phyloP scores from a whole-genome alignment of 2,329 filamentous ascomycete species.

The Ophiocordyceps camponoti-saundersi region DNA sequence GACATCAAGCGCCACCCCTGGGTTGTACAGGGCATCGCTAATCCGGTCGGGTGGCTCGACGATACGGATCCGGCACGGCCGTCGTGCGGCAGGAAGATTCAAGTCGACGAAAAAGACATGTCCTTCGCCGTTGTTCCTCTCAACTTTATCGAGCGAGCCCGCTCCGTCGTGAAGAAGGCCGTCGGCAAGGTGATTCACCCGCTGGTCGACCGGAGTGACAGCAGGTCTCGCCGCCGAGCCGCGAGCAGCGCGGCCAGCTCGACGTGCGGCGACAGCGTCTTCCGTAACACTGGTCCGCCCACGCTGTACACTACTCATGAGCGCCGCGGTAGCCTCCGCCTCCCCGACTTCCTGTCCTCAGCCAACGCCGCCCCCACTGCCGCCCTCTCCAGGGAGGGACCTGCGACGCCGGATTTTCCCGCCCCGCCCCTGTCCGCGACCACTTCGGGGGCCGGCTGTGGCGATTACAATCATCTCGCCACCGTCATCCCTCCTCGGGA shows the following conservation, averaged over 20 bases:
- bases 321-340: slow-evolving; percentile 34
- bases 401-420: slow-evolving; percentile 6
- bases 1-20: slow-evolving; percentile 92
- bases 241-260: slow-evolving; percentile 49
- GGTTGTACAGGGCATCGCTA: slow-evolving; percentile 64
- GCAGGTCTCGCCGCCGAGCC: slow-evolving; percentile 34
- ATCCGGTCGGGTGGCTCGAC: slow-evolving; percentile 73
- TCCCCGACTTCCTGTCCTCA: slow-evolving; percentile 34
- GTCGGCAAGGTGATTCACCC: slow-evolving; percentile 47
- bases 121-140: slow-evolving; percentile 81
- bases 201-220: slow-evolving; percentile 39
- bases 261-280: slow-evolving; percentile 31
- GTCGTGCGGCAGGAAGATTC: slow-evolving; percentile 68
- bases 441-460: slow-evolving; percentile 8
- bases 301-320: slow-evolving; percentile 30
- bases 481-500: slow-evolving; percentile 16
- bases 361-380: no score
- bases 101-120: slow-evolving; percentile 82
- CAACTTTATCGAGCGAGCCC: slow-evolving; percentile 69
- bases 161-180: slow-evolving; percentile 57
- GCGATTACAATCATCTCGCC: slow-evolving; percentile 22
- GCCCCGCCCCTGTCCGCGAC: slow-evolving; percentile 10
- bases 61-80: slow-evolving; percentile 74
- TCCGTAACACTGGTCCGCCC: slow-evolving; percentile 27
- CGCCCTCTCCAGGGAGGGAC: slow-evolving; percentile 14